Conservation (phyloP, 2,329 filamentous ascomycete genomes). For the Microcera coccophila region DNA sequence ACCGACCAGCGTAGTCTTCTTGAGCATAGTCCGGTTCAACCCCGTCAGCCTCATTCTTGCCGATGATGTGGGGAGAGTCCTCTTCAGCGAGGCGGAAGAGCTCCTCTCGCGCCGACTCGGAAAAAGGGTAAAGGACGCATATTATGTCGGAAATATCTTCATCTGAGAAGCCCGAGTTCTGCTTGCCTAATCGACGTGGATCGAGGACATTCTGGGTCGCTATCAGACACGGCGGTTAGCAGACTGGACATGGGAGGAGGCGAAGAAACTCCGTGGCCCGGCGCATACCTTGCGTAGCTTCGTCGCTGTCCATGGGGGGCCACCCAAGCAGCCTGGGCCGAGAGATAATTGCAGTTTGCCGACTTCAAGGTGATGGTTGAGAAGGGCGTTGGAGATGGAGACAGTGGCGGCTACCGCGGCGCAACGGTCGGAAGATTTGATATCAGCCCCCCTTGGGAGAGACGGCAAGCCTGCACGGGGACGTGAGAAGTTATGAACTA, state of each 20-base stretch:
- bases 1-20: constrained; percentile 49
- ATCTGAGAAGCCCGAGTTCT: constrained; percentile 77
- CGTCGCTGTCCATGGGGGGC: constrained; percentile 43
- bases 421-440: constrained; percentile 9
- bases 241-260: background rate
- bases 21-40: constrained; percentile 49
- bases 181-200: constrained; percentile 71
- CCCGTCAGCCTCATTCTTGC: constrained; percentile 46
- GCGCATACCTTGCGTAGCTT: constrained; percentile 41
- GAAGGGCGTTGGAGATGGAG: constrained; percentile 2
- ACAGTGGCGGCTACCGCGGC: constrained; percentile 11
- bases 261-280: background rate
- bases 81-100: constrained; percentile 52
- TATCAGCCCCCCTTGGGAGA: constrained; percentile 13
- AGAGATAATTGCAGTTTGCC: constrained; percentile 18
- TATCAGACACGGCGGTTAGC: constrained; percentile 26
- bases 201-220: constrained; percentile 79
- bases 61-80: constrained; percentile 47
- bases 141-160: constrained; percentile 84
- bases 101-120: constrained; percentile 66
- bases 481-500: background rate
- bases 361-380: constrained; percentile 11
- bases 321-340: constrained; percentile 28
- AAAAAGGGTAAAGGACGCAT: constrained; percentile 79
- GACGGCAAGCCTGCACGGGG: background rate